Percentiles rank a stretch among this genome's conserved stretches.
phyloP scores from a whole-genome alignment of 2,329 filamentous ascomycete genomes.

The Chaetothyriales sp. region DNA sequence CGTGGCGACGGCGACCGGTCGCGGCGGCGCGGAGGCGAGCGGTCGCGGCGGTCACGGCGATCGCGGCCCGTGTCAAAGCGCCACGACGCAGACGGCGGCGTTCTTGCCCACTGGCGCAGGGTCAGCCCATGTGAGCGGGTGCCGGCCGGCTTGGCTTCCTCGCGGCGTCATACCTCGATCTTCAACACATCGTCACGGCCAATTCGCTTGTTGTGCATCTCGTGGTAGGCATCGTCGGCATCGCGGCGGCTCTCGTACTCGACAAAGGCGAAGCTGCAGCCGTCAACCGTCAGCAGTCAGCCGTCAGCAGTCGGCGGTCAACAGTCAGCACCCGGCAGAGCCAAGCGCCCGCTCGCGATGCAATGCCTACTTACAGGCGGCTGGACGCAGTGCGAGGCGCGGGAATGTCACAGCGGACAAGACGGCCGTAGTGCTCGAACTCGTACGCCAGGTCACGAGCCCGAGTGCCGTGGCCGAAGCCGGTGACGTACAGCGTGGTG shows the following conservation, averaged over 20 bases:
- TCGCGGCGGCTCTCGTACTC: slow-evolving; percentile 98
- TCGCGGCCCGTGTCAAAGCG: slow-evolving; percentile 81
- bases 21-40: slow-evolving; percentile 64
- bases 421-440: slow-evolving; percentile 99
- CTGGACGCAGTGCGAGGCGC: slow-evolving; percentile 86
- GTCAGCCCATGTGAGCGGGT: neutral
- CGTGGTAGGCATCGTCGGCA: slow-evolving; percentile 96
- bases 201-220: slow-evolving; percentile 99
- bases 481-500: slow-evolving; percentile 93
- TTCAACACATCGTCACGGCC: slow-evolving; percentile 91
- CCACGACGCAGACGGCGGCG: slow-evolving; percentile 95
- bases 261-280: slow-evolving; percentile 76
- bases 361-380: slow-evolving; percentile 64
- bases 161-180: slow-evolving; percentile 61
- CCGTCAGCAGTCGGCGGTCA: slow-evolving; percentile 11
- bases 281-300: slow-evolving; percentile 26
- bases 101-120: slow-evolving; percentile 72
- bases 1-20: slow-evolving; percentile 49
- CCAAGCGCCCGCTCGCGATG: slow-evolving; percentile 14
- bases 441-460: slow-evolving; percentile 99
- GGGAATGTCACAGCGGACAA: slow-evolving; percentile 96
- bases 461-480: slow-evolving; percentile 97
- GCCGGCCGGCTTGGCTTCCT: neutral
- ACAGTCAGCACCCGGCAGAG: slow-evolving; percentile 10
- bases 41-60: slow-evolving; percentile 47